Evolutionary conservation across 108 stramenopile species (phyloP), one percentile per base, ranked within the genome.

Genomic region (Pseudonitzschia pungens): DNA sequence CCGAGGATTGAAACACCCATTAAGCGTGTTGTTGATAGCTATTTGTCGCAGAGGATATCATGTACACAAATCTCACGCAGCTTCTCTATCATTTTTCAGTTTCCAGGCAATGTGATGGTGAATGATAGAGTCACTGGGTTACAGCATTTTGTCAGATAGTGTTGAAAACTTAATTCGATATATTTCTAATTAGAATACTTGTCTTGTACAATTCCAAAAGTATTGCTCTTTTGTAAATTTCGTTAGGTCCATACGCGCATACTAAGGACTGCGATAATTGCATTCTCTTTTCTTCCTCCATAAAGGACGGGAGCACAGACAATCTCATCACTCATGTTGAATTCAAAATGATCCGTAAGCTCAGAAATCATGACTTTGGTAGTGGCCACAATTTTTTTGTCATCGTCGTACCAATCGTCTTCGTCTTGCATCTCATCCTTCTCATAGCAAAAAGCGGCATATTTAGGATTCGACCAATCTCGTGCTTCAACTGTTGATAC

Each of bases 1-100:
- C 60, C 60, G 60, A 62, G 60, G 60, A 62, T 58, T 48, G 45
- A 48, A 48, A 14, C 45, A 4, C 5, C 45, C 45, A 48, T 10
- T 10, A 4, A 12, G 45, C 45, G 18, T 14, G 14, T 11, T 18
- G 45, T 11, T 48, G 10, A 2, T 48, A 14, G 1, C 14, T 48
- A 4, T 48, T 48, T 48, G 36, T 6, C 10, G 10, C 18, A 18
- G 18, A 48, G 45, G 14, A 18, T 12, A 48, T 48, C 10, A 48
- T 12, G 2, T 36, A 2, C 36, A 6, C 6, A 36, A 36, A 6
- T 2, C 36, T 36, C 36, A 36, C 36, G 2, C 36, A 6, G 36
- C 36, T 36, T 36, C 36, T 36, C 36, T 36, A 2, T 36, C 36
- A 36, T 36, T 36, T 2, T 36, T 2, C 36, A 36, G 36, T 36